Conservation (phyloP, 2,329 filamentous ascomycete genomes). For the Calcarisporium arbuscula region DNA sequence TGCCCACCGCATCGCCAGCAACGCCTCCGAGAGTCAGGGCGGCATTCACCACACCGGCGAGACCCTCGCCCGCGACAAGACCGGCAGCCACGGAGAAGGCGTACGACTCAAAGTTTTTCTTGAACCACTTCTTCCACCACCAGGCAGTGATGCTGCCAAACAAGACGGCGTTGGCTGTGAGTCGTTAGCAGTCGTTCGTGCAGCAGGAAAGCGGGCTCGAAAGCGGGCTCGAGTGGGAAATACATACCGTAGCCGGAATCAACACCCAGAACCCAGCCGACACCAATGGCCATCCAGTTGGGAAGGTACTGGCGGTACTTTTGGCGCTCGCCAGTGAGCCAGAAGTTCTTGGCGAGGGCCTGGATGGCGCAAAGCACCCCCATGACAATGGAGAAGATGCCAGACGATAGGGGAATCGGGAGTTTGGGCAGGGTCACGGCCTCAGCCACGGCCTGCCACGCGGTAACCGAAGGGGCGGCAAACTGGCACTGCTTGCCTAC, state of each 20-base stretch:
- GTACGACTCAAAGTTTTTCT: conserved; percentile 46
- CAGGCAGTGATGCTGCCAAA: conserved; percentile 47
- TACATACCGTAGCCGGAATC: conserved; percentile 38
- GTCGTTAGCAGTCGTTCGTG: not conserved
- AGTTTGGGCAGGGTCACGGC: conserved; percentile 51
- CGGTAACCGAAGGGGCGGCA: conserved; percentile 54
- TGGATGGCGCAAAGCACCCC: conserved; percentile 43
- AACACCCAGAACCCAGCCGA: conserved; percentile 52
- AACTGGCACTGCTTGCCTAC: conserved; percentile 45
- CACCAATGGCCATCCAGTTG: conserved; percentile 56
- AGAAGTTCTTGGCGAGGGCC: conserved; percentile 48
- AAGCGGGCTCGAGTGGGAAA: not conserved
- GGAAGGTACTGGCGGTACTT: conserved; percentile 53
- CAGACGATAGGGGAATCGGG: conserved; percentile 48
- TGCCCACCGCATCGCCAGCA: conserved; percentile 16
- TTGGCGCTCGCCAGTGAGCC: conserved; percentile 42
- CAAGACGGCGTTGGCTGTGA: conserved; percentile 44
- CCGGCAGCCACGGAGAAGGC: conserved; percentile 55
- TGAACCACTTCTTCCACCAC: conserved; percentile 47
- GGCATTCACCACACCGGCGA: conserved; percentile 56
- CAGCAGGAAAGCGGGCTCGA: not conserved
- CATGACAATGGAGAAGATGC: conserved; percentile 51
- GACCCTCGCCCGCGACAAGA: conserved; percentile 56
- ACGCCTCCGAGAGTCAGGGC: conserved; percentile 31
- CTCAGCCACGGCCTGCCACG: conserved; percentile 59